These are phyloP conservation scores for Raffaelea albimanens DNA, from an alignment of 2,329 filamentous ascomycete species.

Conservation along the genomic window DNA sequence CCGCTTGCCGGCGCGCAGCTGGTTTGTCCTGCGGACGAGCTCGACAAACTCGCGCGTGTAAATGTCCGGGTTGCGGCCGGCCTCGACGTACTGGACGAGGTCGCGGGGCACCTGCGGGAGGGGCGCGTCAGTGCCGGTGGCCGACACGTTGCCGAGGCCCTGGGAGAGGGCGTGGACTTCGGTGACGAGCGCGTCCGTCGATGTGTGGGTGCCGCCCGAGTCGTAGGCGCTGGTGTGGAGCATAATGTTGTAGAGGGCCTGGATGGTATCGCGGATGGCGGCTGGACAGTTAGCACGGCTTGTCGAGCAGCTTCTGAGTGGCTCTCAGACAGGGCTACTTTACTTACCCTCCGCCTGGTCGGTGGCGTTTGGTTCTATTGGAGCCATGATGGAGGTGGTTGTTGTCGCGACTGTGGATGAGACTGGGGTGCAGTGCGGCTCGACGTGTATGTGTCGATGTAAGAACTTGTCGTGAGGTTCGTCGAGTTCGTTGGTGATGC, in stretches of 20 bases:
- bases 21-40: conserved; percentile 55
- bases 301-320: no score
- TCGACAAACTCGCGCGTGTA: conserved; percentile 68
- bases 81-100: conserved; percentile 59
- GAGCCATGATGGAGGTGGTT: conserved; percentile 35
- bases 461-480: no score
- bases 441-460: background rate
- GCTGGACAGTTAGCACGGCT: background rate
- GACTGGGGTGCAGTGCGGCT: no score
- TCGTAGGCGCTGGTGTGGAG: conserved; percentile 55
- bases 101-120: conserved; percentile 51
- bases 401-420: background rate
- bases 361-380: conserved; percentile 20
- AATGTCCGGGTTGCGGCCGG: conserved; percentile 63
- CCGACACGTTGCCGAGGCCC: conserved; percentile 30
- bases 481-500: no score
- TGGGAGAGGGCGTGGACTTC: conserved; percentile 38
- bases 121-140: conserved; percentile 22
- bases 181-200: conserved; percentile 44
- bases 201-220: conserved; percentile 32
- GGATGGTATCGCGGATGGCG: conserved; percentile 39
- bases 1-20: conserved; percentile 57
- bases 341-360: conserved; percentile 11
- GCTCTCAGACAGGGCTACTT: background rate
- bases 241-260: conserved; percentile 55